Base-by-base conservation (phyloP, 176 grass and related monocot genomes). In the Raddia distichophylla region DNA sequence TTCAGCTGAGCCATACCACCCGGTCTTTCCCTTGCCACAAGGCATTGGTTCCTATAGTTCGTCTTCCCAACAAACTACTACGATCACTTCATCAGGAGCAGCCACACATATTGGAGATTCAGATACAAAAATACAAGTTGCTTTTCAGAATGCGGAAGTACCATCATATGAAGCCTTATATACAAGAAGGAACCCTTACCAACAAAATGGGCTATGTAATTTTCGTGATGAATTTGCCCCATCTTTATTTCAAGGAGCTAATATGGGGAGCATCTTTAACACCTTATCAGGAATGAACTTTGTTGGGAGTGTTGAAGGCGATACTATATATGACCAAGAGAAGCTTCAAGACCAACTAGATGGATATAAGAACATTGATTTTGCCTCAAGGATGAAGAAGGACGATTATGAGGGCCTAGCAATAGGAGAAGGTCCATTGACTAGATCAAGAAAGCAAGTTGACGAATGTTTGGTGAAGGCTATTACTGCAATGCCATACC, bases 391-490 rank as follows among this genome's bases (percentile, higher is more conserved):
- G n/a, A 4, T 20, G 27, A 58, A 43, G 15, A 73, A 1, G 27
- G 70, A 55, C 55, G 70, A 73, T 55, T 32, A 1, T 55, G 15
- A 50, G 48, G 44, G 18, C 48, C 27, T 69, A 69, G 46, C 43
- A 22, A 10, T 27, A 69, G 48, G 44, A 49, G 45, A 44, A 2
- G 44, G 11, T 48, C 18, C 44, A 9, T 19, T 58, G 18, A 18
- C 17, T 0, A 19, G 17, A 69, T 46, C 45, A 27, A 3, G 46
- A 3, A n/a, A 48, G 14, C 73, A 44, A 10, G 54, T 20, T 75
- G n/a, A 57, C 10, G 53, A 44, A 75, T n/a, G n/a, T 12, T 45
- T 75, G 73, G 54, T 75, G 56, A 75, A 75, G 54, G 54, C 54
- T 59, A 35, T 75, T 75, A 45, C 54, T 44, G 54, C 54, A 22